Evolutionary conservation across 228 moss, liverwort and hornwort species (phyloP).

Genomic region (Sphagnum magellanicum): DNA sequence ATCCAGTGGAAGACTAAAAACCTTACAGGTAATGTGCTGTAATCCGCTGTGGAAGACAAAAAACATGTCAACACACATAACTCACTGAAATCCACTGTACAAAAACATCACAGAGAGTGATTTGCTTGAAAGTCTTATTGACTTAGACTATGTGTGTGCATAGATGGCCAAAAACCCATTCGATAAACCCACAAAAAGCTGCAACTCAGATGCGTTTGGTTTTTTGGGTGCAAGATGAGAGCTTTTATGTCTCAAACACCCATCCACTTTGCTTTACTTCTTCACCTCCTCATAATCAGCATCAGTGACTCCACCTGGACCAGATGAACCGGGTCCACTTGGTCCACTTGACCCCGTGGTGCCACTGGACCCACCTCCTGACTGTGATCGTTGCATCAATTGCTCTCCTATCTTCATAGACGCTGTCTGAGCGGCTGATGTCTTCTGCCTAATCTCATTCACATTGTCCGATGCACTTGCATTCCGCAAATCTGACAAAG

Average conservation of each 20-base stretch:
- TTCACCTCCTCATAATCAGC: conserved; percentile 36
- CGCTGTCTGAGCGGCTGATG: conserved; percentile 19
- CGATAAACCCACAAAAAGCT: no score
- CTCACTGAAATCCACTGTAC: no score
- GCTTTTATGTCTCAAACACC: background rate
- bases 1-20: no score
- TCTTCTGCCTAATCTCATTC: conserved; percentile 15
- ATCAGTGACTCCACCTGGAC: conserved; percentile 12
- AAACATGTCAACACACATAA: no score
- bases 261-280: background rate
- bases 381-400: conserved; percentile 3
- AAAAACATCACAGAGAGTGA: no score
- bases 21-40: no score
- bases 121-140: no score
- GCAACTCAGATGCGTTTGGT: no score
- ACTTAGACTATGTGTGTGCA: no score
- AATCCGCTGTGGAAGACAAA: no score
- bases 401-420: conserved; percentile 38
- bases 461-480: conserved; percentile 18
- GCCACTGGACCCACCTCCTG: conserved; percentile 10
- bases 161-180: no score
- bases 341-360: conserved; percentile 4
- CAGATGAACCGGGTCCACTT: conserved; percentile 1
- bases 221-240: no score
- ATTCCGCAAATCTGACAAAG: conserved; percentile 25